Percentiles rank a stretch among this genome's conserved stretches.
These are phyloP conservation scores for Pestalotiopsis sp. DNA, from an alignment of 2,329 filamentous ascomycete genomes.

Conservation along the genomic window DNA sequence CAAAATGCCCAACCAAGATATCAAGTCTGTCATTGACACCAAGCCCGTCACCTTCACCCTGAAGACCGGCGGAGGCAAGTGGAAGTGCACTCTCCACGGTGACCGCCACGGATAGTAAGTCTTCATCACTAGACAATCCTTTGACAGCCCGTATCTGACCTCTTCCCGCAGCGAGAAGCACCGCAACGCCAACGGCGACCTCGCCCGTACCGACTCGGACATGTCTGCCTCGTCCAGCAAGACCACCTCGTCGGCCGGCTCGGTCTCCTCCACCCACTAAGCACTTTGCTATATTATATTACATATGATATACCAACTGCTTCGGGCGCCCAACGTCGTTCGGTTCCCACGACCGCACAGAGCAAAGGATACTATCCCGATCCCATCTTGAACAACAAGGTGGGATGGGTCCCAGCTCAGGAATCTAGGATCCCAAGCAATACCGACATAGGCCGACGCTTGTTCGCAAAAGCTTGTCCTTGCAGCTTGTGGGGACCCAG, in stretches of 20 bases:
- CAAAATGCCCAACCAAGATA: slow-evolving; percentile 29
- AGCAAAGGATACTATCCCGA: not conserved
- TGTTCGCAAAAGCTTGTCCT: slow-evolving; percentile 9
- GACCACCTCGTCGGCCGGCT: slow-evolving; percentile 12
- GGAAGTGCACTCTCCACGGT: slow-evolving; percentile 31
- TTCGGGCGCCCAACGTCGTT: too few relatives aligned
- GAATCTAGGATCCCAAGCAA: not conserved
- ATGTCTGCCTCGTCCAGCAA: slow-evolving; percentile 24
- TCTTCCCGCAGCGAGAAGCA: slow-evolving; percentile 12
- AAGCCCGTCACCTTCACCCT: slow-evolving; percentile 31
- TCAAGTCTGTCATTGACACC: slow-evolving; percentile 26
- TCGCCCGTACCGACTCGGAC: slow-evolving; percentile 26
- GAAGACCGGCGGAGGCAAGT: slow-evolving; percentile 29
- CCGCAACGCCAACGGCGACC: slow-evolving; percentile 9
- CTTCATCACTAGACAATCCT: not conserved
- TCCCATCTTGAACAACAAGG: not conserved
- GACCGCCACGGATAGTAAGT: slow-evolving; percentile 33
- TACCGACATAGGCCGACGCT: not conserved
- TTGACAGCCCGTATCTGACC: too few relatives aligned
- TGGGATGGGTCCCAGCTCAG: not conserved
- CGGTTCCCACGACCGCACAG: not conserved
- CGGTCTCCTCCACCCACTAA: slow-evolving; percentile 4
- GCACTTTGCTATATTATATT: not conserved
- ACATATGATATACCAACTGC: too few relatives aligned
- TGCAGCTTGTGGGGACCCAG: not conserved